Evolutionary conservation across 2,329 filamentous ascomycete species (phyloP), one percentile per base, ranked within the genome.

Genomic region (Fusarium gaditjirri): DNA sequence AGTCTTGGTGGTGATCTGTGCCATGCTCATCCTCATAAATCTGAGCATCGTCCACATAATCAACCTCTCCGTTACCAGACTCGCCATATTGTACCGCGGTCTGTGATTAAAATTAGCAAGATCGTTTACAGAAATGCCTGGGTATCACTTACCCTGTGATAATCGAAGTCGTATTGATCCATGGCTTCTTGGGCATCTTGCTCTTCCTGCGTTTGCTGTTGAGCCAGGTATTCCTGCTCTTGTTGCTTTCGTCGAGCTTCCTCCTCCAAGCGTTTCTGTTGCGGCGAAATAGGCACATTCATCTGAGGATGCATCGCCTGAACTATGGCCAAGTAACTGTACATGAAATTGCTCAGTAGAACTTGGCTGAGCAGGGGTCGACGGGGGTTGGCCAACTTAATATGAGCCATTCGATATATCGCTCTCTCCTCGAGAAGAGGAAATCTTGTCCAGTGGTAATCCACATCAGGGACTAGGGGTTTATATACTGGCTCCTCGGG

Each of bases 261-360:
- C 60, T 90, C 87, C 68, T 90, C 88, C 57, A 89, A 81, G 57
- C 86, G 85, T 78, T 89, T 89, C 79, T 92, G 91, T 76, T 94
- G 94, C 39, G 93, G 91, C 21, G 93, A 95, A 39, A 93, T 89
- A n/a, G 94, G 94, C 46, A 97, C 91, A 77, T 97, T 93, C 83
- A 98, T 93, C 78, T 97, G 94, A 46, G 96, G 96, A 81, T 99
- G 96, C 94, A 98, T 98, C 78, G 97, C 94, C 83, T 99, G 96
- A 49, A 99, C 96, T 81, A 98, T 99, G 70, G 96, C 96, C 72
- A 99, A 88, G 81, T 99, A 99, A 63, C 94, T 96, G 84, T 99
- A 99, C 96, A 99, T 99, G 83, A 99, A 99, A 81, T 99, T 99
- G 83, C 95, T 98, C 74, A 99, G 88, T 65, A 99, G 86, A 27